phyloP scores from a whole-genome alignment of 2,329 filamentous ascomycete genomes.

The Pseudogymnoascus sp. region DNA sequence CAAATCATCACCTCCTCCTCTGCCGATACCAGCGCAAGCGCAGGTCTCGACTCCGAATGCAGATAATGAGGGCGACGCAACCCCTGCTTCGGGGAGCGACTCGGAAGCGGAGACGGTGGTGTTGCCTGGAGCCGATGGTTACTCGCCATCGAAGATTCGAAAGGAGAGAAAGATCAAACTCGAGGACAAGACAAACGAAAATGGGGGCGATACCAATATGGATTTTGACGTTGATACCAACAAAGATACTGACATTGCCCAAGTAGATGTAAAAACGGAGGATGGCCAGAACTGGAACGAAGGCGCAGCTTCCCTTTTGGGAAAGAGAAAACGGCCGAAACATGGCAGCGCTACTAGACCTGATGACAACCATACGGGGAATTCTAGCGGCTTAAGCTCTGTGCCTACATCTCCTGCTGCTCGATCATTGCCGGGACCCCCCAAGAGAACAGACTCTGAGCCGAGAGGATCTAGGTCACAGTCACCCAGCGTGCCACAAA shows the following conservation, averaged over 20 bases:
- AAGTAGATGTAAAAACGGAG: conserved; percentile 20
- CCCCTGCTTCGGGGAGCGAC: conserved; percentile 43
- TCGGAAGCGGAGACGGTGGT: conserved; percentile 69
- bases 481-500: conserved; percentile 33
- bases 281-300: conserved; percentile 26
- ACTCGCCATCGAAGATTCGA: conserved; percentile 55
- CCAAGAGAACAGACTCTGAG: conserved; percentile 42
- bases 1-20: conserved; percentile 26
- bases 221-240: conserved; percentile 13
- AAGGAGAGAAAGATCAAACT: conserved; percentile 51
- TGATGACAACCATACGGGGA: conserved; percentile 21
- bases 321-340: conserved; percentile 45
- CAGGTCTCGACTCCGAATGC: neutral
- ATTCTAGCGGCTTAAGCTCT: conserved; percentile 51
- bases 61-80: conserved; percentile 23
- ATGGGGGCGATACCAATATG: conserved; percentile 29
- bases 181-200: conserved; percentile 54
- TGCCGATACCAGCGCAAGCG: conserved; percentile 12
- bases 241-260: conserved; percentile 9
- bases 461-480: conserved; percentile 38
- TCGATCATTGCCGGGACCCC: conserved; percentile 26
- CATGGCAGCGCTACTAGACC: conserved; percentile 19
- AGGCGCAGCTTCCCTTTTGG: conserved; percentile 29
- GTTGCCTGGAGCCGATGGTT: conserved; percentile 55
- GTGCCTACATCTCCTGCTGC: conserved; percentile 46